Evolutionary conservation across 352 stramenopile genomes (phyloP).

Genomic region (Saprolegnia parasitica): DNA sequence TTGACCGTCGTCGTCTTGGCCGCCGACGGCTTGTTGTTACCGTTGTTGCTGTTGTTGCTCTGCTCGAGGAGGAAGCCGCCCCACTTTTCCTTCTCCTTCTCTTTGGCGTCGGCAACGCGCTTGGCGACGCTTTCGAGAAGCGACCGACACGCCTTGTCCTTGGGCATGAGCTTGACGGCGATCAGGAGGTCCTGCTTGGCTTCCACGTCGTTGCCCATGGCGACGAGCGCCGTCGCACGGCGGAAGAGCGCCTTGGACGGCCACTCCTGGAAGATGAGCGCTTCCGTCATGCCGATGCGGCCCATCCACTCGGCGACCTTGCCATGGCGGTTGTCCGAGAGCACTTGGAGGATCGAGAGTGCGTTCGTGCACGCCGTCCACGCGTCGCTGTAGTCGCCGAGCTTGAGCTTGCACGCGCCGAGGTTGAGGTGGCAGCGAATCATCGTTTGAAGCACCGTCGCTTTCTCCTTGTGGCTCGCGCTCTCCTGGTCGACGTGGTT

Average conservation of each 20-base stretch:
- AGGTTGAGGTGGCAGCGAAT: conserved; percentile 86
- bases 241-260: conserved; percentile 81
- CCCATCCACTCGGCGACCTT: conserved; percentile 85
- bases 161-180: conserved; percentile 70
- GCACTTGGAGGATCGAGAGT: conserved; percentile 68
- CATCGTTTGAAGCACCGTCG: conserved; percentile 83
- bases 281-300: conserved; percentile 62
- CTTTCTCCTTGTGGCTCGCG: conserved; percentile 82
- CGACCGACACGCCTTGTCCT: conserved; percentile 73
- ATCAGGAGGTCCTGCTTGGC: conserved; percentile 74
- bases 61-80: conserved; percentile 53
- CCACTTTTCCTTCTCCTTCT: conserved; percentile 73
- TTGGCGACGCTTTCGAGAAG: conserved; percentile 69
- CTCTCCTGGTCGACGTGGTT: conserved; percentile 71
- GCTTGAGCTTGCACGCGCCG: conserved; percentile 77
- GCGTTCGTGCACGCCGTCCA: conserved; percentile 81
- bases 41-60: not conserved
- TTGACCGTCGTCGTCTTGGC: not conserved
- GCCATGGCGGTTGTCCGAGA: conserved; percentile 67
- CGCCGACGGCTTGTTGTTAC: not conserved
- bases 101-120: conserved; percentile 68
- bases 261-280: conserved; percentile 82
- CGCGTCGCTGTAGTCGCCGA: conserved; percentile 54
- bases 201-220: conserved; percentile 66
- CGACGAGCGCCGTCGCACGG: conserved; percentile 66